Conservation (phyloP, 768 basidiomycete genomes). For the Tephrocybe sp. region DNA sequence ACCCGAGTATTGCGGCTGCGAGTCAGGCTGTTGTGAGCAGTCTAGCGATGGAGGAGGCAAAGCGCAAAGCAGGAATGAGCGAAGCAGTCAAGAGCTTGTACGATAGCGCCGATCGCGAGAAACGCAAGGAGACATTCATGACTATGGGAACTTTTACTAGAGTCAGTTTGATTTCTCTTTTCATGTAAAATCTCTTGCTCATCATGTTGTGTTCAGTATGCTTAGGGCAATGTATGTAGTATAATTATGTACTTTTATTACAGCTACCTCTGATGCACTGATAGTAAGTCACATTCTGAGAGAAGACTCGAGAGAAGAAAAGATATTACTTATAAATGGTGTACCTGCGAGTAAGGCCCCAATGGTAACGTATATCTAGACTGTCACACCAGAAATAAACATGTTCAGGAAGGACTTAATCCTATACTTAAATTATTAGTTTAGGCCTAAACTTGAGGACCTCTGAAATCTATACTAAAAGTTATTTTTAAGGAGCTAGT, state of each 20-base stretch:
- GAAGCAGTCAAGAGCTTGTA: conserved; percentile 86
- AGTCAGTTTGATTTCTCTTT: conserved; percentile 46
- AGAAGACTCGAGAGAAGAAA: no score
- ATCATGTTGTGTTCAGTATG: conserved; percentile 12
- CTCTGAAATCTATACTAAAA: no score
- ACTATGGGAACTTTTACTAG: conserved; percentile 91
- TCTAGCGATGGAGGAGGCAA: conserved; percentile 79
- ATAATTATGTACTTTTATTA: conserved; percentile 13
- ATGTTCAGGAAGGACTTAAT: no score
- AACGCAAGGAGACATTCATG: conserved; percentile 84
- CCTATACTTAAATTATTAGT: no score
- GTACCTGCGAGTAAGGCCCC: no score
- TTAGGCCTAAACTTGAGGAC: no score
- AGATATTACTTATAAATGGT: no score
- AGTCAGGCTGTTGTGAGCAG: conserved; percentile 69
- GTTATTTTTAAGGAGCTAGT: no score
- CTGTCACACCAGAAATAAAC: no score
- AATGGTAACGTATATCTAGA: no score
- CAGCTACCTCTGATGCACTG: no score
- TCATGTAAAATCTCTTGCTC: not conserved
- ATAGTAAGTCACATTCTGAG: no score
- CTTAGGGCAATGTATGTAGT: conserved; percentile 8
- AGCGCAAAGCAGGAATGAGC: conserved; percentile 82
- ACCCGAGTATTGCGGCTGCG: conserved; percentile 54
- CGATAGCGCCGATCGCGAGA: conserved; percentile 48